phyloP scores from a whole-genome alignment of 768 basidiomycete species.

The Strobilomyces confusus region DNA sequence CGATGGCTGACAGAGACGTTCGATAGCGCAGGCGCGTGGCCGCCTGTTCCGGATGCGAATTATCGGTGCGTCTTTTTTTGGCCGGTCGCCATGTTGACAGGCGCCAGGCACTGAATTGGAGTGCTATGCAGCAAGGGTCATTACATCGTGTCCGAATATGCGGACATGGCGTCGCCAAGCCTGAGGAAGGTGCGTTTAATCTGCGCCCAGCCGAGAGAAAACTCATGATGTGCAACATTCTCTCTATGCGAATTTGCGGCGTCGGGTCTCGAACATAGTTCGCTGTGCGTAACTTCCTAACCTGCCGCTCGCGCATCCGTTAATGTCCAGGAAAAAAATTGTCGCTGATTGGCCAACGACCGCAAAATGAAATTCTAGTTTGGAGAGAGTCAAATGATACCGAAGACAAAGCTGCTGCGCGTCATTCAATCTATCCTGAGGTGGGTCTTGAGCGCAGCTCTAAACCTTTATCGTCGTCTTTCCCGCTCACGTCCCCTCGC shows the following conservation, averaged over 20 bases:
- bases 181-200: constrained; percentile 60
- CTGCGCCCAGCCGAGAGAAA: constrained; percentile 13
- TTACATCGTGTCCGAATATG: constrained; percentile 67
- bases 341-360: neutral
- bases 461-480: neutral
- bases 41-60: constrained; percentile 69
- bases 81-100: neutral
- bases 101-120: no score
- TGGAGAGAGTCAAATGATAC: constrained; percentile 67
- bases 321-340: constrained; percentile 3
- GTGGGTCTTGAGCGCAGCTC: constrained; percentile 32
- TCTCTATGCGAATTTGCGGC: neutral
- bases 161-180: constrained; percentile 59
- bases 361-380: constrained; percentile 44
- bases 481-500: constrained; percentile 9
- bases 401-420: constrained; percentile 65
- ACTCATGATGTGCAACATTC: constrained; percentile 10
- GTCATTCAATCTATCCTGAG: constrained; percentile 72
- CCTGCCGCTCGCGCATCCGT: neutral
- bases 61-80: constrained; percentile 54
- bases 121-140: constrained; percentile 49
- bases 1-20: neutral
- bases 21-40: constrained; percentile 69
- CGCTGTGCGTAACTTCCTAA: constrained; percentile 45
- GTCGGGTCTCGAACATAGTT: constrained; percentile 40